Conservation (phyloP, 805 yeast genomes). For the Scheffersomyces stipitis region DNA sequence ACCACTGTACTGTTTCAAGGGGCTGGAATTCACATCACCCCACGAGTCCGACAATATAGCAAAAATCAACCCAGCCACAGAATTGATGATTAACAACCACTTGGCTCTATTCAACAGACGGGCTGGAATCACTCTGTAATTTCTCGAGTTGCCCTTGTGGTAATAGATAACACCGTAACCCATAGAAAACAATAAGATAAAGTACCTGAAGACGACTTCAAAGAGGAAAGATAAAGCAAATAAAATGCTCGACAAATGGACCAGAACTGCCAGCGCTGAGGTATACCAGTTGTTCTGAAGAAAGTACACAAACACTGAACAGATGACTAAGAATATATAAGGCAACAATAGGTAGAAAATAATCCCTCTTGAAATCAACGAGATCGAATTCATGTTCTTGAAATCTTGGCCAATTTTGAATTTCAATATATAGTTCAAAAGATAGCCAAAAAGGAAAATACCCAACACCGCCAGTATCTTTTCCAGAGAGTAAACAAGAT, state of each 20-base stretch:
- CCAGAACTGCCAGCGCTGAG: constrained; percentile 2
- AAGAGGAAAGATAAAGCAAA: no score
- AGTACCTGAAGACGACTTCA: constrained; percentile 6
- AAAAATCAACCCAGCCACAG: neutral
- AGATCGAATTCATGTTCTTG: constrained; percentile 24
- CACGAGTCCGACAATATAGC: neutral
- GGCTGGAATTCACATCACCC: neutral
- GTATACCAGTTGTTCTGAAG: constrained; percentile 13
- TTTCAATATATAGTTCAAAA: constrained; percentile 24
- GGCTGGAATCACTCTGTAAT: constrained; percentile 23
- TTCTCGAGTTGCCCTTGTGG: constrained; percentile 19
- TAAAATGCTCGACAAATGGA: no score
- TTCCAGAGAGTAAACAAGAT: constrained; percentile 15
- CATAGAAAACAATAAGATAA: constrained; percentile 29
- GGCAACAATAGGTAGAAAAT: constrained; percentile 28
- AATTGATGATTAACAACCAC: constrained; percentile 1
- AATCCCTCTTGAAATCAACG: constrained; percentile 26
- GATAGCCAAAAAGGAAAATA: constrained; percentile 15
- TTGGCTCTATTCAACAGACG: constrained; percentile 7
- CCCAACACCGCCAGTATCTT: constrained; percentile 15
- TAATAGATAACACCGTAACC: constrained; percentile 36
- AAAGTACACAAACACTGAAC: constrained; percentile 1
- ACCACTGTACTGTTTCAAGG: neutral
- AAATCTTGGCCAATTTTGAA: constrained; percentile 27
- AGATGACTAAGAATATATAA: constrained; percentile 3